Base-by-base conservation (phyloP, 768 basidiomycete species). In the Strobilomyces confusus region DNA sequence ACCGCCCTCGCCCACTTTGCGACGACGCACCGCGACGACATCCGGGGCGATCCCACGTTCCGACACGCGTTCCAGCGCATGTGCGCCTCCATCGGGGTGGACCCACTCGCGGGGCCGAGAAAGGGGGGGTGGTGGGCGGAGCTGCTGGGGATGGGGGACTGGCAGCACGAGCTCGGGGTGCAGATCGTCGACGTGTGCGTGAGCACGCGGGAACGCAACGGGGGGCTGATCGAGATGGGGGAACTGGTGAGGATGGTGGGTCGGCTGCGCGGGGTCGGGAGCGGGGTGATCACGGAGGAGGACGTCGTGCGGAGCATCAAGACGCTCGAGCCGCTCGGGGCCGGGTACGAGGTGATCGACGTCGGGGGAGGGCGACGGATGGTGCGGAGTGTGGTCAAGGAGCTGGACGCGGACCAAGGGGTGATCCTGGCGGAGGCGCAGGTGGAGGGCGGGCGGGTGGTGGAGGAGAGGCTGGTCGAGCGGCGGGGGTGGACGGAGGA, bases 101-200 rank as follows among this genome's bases (percentile, higher is more conserved):
- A 98, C 68, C 95, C 95, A 2, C 81, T 98, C 22, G 87, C 90
- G 2, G 92, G 92, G 0, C 88, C 90, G 1, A 75, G 87, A 38
- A 84, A 84, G 62, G 90, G 89, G 34, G 92, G 92, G 2, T 90
- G 91, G 83, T 97, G 93, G 92, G 86, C 87, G 3, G 93, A 95
- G 66, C 74, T 93, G 63, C 80, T 94, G 33, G 87, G 86, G 9
- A 71, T 97, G 49, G 86, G 92, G 15, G 97, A 98, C 67, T 98
- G 94, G 92, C 89, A 94, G 62, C 89, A 92, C 66, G 95, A 97
- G 64, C 81, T 98, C 7, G 92, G 93, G 11, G 92, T 98, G 36
- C 95, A 95, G 73, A 89, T 95, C 56, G 92, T 97, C 46, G 92
- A 93, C 66, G 80, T 94, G 40, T 94, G 92, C 62, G 87, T 94